A percentile compares a stretch with the other conserved stretches of the same genome.
Evolutionary conservation across 495 filamentous ascomycete species (phyloP).

Genomic region (Trichoderma erinaceum): DNA sequence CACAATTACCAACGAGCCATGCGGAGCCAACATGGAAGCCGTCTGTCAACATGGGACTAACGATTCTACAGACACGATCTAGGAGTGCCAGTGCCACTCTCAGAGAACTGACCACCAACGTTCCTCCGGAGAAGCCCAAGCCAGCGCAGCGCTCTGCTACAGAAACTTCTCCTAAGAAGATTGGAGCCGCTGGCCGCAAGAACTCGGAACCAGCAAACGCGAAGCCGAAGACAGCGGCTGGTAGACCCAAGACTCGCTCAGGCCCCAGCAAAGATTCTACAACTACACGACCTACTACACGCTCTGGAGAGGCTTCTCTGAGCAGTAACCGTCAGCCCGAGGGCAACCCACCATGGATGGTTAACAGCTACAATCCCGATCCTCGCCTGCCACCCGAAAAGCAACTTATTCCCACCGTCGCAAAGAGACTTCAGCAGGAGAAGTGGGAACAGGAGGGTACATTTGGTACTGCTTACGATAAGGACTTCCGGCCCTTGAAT

Average conservation of each 20-base stretch:
- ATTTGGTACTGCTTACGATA: constrained; percentile 73
- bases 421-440: constrained; percentile 85
- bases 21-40: constrained; percentile 54
- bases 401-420: constrained; percentile 90
- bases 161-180: constrained; percentile 45
- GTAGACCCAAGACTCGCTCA: constrained; percentile 55
- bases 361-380: constrained; percentile 91
- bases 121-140: constrained; percentile 38
- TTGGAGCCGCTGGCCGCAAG: constrained; percentile 32
- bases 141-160: constrained; percentile 38
- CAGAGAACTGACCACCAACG: constrained; percentile 36
- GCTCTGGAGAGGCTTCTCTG: constrained; percentile 41
- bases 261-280: constrained; percentile 47
- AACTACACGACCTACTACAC: constrained; percentile 45
- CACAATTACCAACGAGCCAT: constrained; percentile 60
- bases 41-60: constrained; percentile 49
- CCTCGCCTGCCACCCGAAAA: constrained; percentile 90
- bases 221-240: constrained; percentile 37
- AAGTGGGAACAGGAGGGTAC: constrained; percentile 90
- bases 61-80: constrained; percentile 53
- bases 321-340: constrained; percentile 64
- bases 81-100: constrained; percentile 65
- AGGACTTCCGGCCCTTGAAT: constrained; percentile 72
- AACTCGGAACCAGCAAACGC: constrained; percentile 35
- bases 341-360: constrained; percentile 93